Base-by-base conservation (phyloP, 352 stramenopile genomes). In the Pythium phragmitis region DNA sequence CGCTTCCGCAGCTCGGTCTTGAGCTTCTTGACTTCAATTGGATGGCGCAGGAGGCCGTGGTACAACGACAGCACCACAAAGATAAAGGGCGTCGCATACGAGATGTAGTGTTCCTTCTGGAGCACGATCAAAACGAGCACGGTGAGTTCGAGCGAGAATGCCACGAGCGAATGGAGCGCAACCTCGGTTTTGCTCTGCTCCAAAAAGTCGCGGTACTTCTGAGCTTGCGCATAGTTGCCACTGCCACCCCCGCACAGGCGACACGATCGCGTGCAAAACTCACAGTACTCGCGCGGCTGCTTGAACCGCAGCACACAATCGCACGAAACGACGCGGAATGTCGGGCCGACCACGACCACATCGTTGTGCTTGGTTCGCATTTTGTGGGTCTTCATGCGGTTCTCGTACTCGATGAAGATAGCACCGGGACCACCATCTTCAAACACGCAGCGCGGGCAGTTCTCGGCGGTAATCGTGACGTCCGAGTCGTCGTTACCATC, bases 241-340 rank as follows among this genome's bases (percentile, higher is more conserved):
- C 79, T 82, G n/a, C 87, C 87, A 52, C 87, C 87, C 28, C 87
- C 85, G 43, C 87, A 96, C 7, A 88, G 65, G 0, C 75, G 72
- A 36, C 87, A 96, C 14, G 84, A 83, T 34, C 87, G 74, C 21
- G 77, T 78, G 57, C 87, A 96, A 50, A 96, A 96, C 11, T 57
- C 70, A 51, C 87, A 96, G 56, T 88, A 92, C 13, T 87, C 79
- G 4, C 76, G 75, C 7, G 73, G 77, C 23, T 68, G 76, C 28
- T 82, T 67, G 43, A 88, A 88, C 17, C 87, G 83, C 51, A 88
- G 75, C n/a, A 93, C 85, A 42, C 87, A 96, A 63, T 96, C 85
- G 53, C 87, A 96, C 26, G 80, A 76, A 3, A 94, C 80, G 53
- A 94, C 87, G n/a, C 84, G 82, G 67, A 93, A 96, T 9, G 74